Base-by-base conservation (phyloP, 257 asterid species). In the Thymus quinquecostatus region DNA sequence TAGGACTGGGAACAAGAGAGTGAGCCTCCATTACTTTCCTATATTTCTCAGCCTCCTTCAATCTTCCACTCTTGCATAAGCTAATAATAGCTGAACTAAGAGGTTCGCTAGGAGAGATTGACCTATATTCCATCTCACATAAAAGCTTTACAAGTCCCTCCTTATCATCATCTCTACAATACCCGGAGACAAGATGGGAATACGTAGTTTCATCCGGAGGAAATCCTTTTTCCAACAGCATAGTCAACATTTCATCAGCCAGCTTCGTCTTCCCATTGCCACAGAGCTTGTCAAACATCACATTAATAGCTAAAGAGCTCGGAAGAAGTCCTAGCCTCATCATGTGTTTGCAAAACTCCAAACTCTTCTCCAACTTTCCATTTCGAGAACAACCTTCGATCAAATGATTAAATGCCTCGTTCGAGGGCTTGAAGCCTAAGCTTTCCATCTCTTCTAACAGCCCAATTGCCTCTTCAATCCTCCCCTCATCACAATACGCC, bases 121-220 rank as follows among this genome's bases (percentile, higher is more conserved):
- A 86, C 75, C 82, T 79, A 67, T 79, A 84, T 47, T 85, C 89
- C 97, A 92, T 90, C 83, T 90, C 98, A 57, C 83, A 82, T 33
- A 86, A 79, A 69, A 92, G 72, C 84, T 84, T 88, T 47, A 76
- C 76, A 60, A 82, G 82, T 61, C 77, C 80, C 70, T 82, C 92
- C 40, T 77, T 58, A 30, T 81, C 83, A 59, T 83, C 85, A 34
- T 79, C 78, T 70, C 70, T 90, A 75, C 78, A 64, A 77, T 86
- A 84, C 71, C 98, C 98, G 68, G 60, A 69, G 74, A 86, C 69
- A 32, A 92, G 92, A 70, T 76, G 78, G 69, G 88, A 74, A 68
- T 81, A 92, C 3, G 86, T 79, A 60, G 55, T 70, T 72, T 73
- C 83, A 72, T 85, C 86, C 1, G 96, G 87, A 67, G 43, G 40